phyloP scores from a whole-genome alignment of 73 alveolate species.

The Paramecium octaurelia region DNA sequence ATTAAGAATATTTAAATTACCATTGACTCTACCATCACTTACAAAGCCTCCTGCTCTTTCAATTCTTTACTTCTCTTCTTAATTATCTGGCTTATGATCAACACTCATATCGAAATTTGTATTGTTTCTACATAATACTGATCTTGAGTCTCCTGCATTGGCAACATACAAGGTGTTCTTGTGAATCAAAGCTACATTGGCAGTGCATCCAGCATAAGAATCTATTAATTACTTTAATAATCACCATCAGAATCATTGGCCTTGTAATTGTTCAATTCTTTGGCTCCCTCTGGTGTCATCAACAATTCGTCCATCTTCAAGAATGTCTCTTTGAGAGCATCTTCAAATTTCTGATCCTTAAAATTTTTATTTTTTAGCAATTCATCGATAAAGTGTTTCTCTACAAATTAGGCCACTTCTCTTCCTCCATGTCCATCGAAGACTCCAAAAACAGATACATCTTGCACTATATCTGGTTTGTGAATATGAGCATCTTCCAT shows the following conservation, averaged over 20 bases:
- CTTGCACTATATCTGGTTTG: background rate
- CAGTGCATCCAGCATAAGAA: conserved; percentile 89
- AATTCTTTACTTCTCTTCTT: background rate
- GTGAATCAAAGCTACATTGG: conserved; percentile 80
- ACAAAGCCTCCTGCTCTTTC: background rate
- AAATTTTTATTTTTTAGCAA: conserved; percentile 65
- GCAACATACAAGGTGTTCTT: conserved; percentile 82
- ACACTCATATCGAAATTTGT: conserved; percentile 70
- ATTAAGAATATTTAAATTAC: conserved; percentile 22
- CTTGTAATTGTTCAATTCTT: conserved; percentile 58
- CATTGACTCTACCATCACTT: conserved; percentile 74
- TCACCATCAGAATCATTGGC: conserved; percentile 53
- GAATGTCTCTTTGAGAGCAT: conserved; percentile 82
- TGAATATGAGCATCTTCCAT: conserved; percentile 76
- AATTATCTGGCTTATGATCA: conserved; percentile 88
- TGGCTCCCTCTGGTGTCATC: conserved; percentile 77
- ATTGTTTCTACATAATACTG: conserved; percentile 67
- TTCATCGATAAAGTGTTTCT: conserved; percentile 68
- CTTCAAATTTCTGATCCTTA: conserved; percentile 70
- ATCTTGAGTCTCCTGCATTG: conserved; percentile 94
- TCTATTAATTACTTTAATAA: conserved; percentile 26
- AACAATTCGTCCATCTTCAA: conserved; percentile 83
- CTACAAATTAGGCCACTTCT: conserved; percentile 65
- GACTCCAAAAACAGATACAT: conserved; percentile 74
- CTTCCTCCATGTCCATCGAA: conserved; percentile 93